phyloP scores from a whole-genome alignment of 331 rosid genomes.

The Rhamnella rubrinervis region DNA sequence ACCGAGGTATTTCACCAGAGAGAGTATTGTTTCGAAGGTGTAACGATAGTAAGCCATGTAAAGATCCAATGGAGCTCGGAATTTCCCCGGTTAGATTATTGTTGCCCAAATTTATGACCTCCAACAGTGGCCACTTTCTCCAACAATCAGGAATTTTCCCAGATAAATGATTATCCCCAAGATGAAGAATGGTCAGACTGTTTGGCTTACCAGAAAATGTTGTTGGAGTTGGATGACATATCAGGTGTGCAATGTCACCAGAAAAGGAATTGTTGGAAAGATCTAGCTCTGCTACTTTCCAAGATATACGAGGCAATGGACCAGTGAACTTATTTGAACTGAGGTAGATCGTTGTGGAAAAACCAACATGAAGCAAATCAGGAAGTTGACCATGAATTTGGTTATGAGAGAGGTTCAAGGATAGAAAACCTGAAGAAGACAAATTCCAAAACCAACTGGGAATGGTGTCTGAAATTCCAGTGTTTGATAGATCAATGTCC shows the following conservation, averaged over 20 bases:
- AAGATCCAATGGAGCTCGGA: slow-evolving; percentile 24
- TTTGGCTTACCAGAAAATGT: not conserved
- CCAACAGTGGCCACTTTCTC: not conserved
- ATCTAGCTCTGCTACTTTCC: slow-evolving; percentile 28
- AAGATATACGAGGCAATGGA: slow-evolving; percentile 25
- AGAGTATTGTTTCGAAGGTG: not conserved
- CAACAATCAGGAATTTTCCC: slow-evolving; percentile 4
- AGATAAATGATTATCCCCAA: not conserved
- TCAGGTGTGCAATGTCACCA: slow-evolving; percentile 24
- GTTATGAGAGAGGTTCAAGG: too few species aligned
- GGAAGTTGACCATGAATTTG: too few species aligned
- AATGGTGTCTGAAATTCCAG: too few species aligned
- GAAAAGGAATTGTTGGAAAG: slow-evolving; percentile 34
- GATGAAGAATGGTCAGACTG: not conserved
- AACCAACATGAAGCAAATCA: too few species aligned
- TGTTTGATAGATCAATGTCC: too few species aligned
- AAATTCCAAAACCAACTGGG: too few species aligned
- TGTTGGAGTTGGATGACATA: slow-evolving; percentile 12
- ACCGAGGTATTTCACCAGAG: slow-evolving; percentile 21
- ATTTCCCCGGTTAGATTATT: slow-evolving; percentile 32
- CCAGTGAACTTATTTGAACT: slow-evolving; percentile 23
- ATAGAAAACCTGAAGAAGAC: too few species aligned
- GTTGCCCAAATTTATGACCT: slow-evolving; percentile 27
- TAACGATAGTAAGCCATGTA: not conserved
- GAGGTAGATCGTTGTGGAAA: too few species aligned